Base-by-base conservation (phyloP, 2,329 filamentous ascomycete genomes). In the Neocatenulostroma microsporum region DNA sequence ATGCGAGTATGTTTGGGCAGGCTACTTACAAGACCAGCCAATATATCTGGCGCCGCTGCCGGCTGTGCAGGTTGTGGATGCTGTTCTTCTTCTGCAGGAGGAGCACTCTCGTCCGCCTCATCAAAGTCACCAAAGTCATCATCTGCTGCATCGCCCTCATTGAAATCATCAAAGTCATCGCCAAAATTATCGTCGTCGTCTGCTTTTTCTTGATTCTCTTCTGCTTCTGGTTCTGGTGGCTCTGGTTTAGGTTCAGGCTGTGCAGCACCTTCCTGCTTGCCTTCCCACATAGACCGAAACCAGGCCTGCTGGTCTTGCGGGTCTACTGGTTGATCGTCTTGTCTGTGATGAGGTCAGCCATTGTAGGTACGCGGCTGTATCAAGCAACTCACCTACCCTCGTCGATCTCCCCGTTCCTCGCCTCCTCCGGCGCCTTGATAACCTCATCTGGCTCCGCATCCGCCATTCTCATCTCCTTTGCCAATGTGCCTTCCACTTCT, bases 161-260 rank as follows among this genome's bases (percentile, higher is more conserved):
- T 68, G 54, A 79, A 76, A 44, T 80, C 72, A 55, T 78, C 78
- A 62, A 84, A 84, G 53, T 84, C 80, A 44, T 77, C 78, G 35
- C 74, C 75, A 57, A 78, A 76, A 48, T 80, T 82, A 54, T 82
- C 79, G 61, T 85, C 86, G 52, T 84, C 80, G 35, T 60, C 59
- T 13, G 63, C 69, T 47, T 68, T 68, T 35, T 57, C 57, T 13
- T 64, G 69, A 47, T 72, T 74, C 51, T 78, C 74, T 50, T 76
- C 73, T 47, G 73, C 37, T 29, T 45, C 36, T n/a, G n/a, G n/a
- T n/a, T n/a, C n/a, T n/a, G n/a, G n/a, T n/a, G n/a, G n/a, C n/a
- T n/a, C n/a, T 25, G 41, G 13, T 11, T 35, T 19, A 28, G 45
- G 40, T 28, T 34, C 33, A 15, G 30, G 29, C 13, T 48, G 34